These are phyloP conservation scores for Penicillium fuscoglaucum DNA, from an alignment of 2,329 filamentous ascomycete genomes.

Conservation along the genomic window DNA sequence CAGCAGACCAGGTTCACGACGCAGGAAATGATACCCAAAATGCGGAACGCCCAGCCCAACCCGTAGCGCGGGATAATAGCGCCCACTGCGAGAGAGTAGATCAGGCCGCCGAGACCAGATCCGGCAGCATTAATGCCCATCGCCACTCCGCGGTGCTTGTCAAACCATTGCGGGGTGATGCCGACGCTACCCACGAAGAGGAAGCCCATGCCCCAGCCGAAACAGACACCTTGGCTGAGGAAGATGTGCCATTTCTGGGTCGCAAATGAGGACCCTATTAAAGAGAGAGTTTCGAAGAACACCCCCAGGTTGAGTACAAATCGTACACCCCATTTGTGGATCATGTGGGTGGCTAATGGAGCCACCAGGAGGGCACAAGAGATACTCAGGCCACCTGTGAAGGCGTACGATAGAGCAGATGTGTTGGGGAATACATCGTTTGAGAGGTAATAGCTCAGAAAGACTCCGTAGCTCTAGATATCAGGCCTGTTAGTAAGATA, in stretches of 20 bases:
- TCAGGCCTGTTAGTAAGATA: not conserved
- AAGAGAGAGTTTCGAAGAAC: conserved; percentile 54
- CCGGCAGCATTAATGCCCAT: conserved; percentile 62
- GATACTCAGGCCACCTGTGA: conserved; percentile 61
- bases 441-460: conserved; percentile 60
- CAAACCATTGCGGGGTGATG: conserved; percentile 64
- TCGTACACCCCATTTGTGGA: conserved; percentile 54
- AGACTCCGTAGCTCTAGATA: conserved; percentile 54
- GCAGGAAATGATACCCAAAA: conserved; percentile 58
- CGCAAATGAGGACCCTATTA: conserved; percentile 60
- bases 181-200: conserved; percentile 58
- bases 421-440: conserved; percentile 57
- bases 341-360: conserved; percentile 56
- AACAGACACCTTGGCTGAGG: conserved; percentile 61
- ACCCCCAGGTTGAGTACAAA: conserved; percentile 58
- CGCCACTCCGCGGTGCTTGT: conserved; percentile 56
- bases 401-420: conserved; percentile 57
- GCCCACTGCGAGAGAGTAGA: conserved; percentile 59
- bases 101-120: conserved; percentile 59
- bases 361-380: conserved; percentile 59
- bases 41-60: conserved; percentile 61
- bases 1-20: conserved; percentile 54
- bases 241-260: conserved; percentile 61
- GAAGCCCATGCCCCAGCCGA: conserved; percentile 64
- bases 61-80: conserved; percentile 59